Conservation (phyloP, 2,329 filamentous ascomycete species). For the Sclerotinia minor region DNA sequence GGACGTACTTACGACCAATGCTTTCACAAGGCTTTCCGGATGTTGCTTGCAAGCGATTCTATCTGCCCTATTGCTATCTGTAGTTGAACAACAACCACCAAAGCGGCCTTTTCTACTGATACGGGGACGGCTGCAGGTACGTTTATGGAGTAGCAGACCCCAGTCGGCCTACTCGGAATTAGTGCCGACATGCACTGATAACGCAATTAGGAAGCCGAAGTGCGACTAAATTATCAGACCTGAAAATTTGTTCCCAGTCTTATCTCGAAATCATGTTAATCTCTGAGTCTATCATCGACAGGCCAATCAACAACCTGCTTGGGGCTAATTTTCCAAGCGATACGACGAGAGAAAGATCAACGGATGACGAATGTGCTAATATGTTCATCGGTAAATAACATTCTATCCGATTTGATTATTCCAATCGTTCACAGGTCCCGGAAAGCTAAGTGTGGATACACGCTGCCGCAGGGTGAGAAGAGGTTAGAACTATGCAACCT, state of each 20-base stretch:
- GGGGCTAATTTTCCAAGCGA: neutral
- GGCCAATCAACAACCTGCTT: neutral
- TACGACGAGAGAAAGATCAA: neutral
- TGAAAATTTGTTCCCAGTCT: neutral
- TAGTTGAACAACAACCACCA: neutral
- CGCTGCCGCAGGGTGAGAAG: neutral
- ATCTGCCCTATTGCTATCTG: neutral
- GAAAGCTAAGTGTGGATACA: neutral
- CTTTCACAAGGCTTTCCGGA: neutral
- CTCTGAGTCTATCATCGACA: neutral
- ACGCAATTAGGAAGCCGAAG: constrained; percentile 18
- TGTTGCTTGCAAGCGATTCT: neutral
- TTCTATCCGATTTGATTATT: neutral
- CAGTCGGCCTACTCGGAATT: neutral
- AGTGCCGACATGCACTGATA: neutral
- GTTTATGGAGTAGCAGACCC: neutral
- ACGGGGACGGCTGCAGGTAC: constrained; percentile 11
- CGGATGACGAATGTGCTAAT: neutral
- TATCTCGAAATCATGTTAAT: neutral
- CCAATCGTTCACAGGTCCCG: neutral
- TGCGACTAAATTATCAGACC: neutral
- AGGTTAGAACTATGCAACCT: neutral
- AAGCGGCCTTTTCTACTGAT: neutral
- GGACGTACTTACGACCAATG: neutral
- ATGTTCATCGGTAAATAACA: neutral